A percentile compares a stretch with the other conserved stretches of the same genome.
Evolutionary conservation across 768 basidiomycete genomes (phyloP).

Genomic region (Lepiota brunneoincarnata): DNA sequence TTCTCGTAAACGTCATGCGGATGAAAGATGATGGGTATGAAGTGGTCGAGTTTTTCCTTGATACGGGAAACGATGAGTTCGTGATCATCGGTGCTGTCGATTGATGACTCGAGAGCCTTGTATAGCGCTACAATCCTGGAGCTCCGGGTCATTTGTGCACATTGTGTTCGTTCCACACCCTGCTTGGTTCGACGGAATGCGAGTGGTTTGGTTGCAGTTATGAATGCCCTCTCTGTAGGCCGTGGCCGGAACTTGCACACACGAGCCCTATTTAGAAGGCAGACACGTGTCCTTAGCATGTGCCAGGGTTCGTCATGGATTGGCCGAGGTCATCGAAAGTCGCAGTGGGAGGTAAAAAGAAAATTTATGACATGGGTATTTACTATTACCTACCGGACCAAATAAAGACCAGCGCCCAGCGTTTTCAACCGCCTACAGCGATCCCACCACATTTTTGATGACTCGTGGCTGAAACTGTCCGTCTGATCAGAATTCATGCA

Average conservation of each 20-base stretch:
- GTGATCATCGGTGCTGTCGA: not conserved
- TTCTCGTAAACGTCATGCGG: slow-evolving; percentile 1
- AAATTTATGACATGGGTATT: too few relatives aligned
- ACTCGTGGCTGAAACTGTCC: too few relatives aligned
- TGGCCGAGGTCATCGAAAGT: not conserved
- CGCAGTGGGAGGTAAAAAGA: not conserved
- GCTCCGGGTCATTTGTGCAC: not conserved
- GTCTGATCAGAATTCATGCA: too few relatives aligned
- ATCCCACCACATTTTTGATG: too few relatives aligned
- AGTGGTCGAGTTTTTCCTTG: not conserved
- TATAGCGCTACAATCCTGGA: not conserved
- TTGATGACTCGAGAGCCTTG: not conserved
- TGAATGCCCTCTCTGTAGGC: not conserved
- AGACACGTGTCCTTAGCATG: not conserved
- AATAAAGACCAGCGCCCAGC: too few relatives aligned
- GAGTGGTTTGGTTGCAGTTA: not conserved
- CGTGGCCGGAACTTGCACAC: not conserved
- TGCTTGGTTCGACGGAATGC: not conserved
- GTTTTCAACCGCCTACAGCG: too few relatives aligned
- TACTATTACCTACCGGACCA: too few relatives aligned
- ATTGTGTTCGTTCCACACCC: not conserved
- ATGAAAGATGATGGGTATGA: not conserved
- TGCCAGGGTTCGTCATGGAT: not conserved
- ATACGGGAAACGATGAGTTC: not conserved
- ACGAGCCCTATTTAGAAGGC: not conserved